Conservation (phyloP, 441 rosid species). For the Hura crepitans region DNA sequence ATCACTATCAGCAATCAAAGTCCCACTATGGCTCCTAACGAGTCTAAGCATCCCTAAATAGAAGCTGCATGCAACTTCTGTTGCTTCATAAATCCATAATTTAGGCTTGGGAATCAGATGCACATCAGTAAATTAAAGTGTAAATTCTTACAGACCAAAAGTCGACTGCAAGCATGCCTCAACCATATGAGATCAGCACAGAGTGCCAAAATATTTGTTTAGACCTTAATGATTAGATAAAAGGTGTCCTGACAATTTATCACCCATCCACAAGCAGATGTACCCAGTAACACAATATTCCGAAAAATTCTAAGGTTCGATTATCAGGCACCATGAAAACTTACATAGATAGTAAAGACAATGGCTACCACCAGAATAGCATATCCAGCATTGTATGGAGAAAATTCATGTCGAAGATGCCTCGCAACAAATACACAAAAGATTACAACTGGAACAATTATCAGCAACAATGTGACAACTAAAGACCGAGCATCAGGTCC, state of each 20-base stretch:
- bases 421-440: slow-evolving; percentile 83
- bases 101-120: background rate
- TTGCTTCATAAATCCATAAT: slow-evolving; percentile 4
- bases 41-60: background rate
- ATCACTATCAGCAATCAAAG: background rate
- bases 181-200: background rate
- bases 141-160: background rate
- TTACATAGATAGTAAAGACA: slow-evolving; percentile 64
- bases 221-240: background rate
- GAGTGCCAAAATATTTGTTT: background rate
- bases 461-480: slow-evolving; percentile 69
- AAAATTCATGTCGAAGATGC: slow-evolving; percentile 80
- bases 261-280: background rate
- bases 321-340: slow-evolving; percentile 29
- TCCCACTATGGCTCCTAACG: background rate
- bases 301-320: slow-evolving; percentile 1
- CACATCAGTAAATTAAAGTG: background rate
- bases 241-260: background rate
- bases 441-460: slow-evolving; percentile 61
- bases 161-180: background rate
- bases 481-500: slow-evolving; percentile 95
- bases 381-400: slow-evolving; percentile 64
- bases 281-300: slow-evolving; percentile 14
- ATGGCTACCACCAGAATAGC: slow-evolving; percentile 62
- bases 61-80: background rate